Conservation (phyloP, 352 stramenopile species). For the Phytophthora lateralis region DNA sequence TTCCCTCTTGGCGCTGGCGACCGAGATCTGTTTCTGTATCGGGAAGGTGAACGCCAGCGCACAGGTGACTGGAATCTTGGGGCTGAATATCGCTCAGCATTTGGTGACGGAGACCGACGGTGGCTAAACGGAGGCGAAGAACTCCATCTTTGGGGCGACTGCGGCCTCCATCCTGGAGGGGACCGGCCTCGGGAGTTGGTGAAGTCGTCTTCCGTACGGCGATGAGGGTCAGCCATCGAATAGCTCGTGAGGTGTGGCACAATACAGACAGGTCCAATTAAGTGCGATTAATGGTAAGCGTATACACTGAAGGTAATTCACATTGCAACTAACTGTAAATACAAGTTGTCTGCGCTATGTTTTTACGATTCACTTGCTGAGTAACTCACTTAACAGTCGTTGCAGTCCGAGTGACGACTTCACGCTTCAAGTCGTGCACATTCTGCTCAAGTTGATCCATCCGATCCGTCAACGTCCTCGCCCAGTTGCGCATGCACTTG, state of each 20-base stretch:
- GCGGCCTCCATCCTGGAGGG: not conserved
- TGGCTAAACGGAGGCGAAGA: constrained; percentile 3
- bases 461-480: constrained; percentile 28
- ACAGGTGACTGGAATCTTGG: constrained; percentile 12
- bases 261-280: not conserved
- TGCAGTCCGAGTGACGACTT: constrained; percentile 10
- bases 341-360: no score
- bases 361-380: no score
- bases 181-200: constrained; percentile 1
- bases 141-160: not conserved
- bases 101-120: constrained; percentile 7
- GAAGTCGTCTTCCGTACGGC: constrained; percentile 5
- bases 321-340: no score
- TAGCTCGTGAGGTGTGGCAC: not conserved
- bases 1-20: constrained; percentile 14
- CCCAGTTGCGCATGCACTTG: constrained; percentile 40
- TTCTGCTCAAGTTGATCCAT: constrained; percentile 39
- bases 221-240: constrained; percentile 18
- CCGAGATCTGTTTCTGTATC: constrained; percentile 11
- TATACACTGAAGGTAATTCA: no score
- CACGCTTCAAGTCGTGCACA: constrained; percentile 20
- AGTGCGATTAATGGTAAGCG: constrained; percentile 29
- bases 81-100: not conserved
- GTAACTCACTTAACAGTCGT: not conserved
- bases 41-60: constrained; percentile 14